Evolutionary conservation across 805 yeast species (phyloP).

Genomic region (Saccharomycopsis capsularis): DNA sequence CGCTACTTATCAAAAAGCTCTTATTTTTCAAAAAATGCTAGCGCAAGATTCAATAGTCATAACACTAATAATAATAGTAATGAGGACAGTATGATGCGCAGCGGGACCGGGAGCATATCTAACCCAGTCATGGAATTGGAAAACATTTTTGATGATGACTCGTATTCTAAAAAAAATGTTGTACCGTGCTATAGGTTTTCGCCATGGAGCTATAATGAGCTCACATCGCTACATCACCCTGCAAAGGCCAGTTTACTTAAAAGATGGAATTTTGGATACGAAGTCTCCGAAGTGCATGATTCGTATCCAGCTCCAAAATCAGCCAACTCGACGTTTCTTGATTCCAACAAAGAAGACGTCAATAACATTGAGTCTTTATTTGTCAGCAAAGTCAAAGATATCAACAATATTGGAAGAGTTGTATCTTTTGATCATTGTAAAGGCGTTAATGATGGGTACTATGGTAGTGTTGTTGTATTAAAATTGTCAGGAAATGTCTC

Average conservation of each 20-base stretch:
- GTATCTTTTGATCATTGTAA: conserved; percentile 20
- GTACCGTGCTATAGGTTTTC: conserved; percentile 17
- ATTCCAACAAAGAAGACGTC: conserved; percentile 40
- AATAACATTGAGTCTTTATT: conserved; percentile 78
- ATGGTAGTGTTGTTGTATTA: conserved; percentile 13
- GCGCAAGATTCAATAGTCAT: no score
- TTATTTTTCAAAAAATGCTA: no score
- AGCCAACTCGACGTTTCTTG: no score
- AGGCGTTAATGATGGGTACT: conserved; percentile 2
- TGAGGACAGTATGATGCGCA: no score
- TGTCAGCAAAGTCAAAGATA: conserved; percentile 16
- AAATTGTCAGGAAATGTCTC: conserved; percentile 13
- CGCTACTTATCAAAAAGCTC: not conserved
- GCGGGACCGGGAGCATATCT: not conserved
- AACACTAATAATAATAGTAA: no score
- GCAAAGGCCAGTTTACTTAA: conserved; percentile 6
- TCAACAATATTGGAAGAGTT: not conserved
- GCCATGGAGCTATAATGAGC: conserved; percentile 9
- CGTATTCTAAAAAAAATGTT: conserved; percentile 2
- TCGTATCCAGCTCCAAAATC: conserved; percentile 10
- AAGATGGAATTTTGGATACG: conserved; percentile 17
- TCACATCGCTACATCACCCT: conserved; percentile 15
- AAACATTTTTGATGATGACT: conserved; percentile 3
- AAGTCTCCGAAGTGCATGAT: not conserved
- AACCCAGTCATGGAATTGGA: conserved; percentile 1